phyloP scores from a whole-genome alignment of 805 yeast species.

The Kurtzmaniella cleridarum region DNA sequence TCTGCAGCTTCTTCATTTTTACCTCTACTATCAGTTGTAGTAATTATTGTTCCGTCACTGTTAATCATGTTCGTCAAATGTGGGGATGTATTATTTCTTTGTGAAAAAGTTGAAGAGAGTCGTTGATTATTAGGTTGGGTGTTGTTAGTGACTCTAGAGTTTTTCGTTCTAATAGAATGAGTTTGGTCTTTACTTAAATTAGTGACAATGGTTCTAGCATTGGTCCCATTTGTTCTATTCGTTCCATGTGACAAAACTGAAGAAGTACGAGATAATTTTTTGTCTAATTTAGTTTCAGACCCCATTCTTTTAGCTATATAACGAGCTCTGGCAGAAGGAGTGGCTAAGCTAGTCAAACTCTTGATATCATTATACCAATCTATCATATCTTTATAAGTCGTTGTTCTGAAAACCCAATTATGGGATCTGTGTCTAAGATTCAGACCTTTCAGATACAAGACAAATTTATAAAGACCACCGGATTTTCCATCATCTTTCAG shows the following conservation, averaged over 20 bases:
- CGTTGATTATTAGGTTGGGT: slow-evolving; percentile 13
- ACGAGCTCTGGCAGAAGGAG: slow-evolving; percentile 54
- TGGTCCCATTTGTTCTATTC: slow-evolving; percentile 8
- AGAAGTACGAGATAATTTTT: slow-evolving; percentile 13
- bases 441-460: slow-evolving; percentile 64
- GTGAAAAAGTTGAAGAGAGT: slow-evolving; percentile 35
- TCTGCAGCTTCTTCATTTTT: no score
- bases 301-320: slow-evolving; percentile 22
- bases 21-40: slow-evolving; percentile 30
- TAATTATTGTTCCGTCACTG: slow-evolving; percentile 40
- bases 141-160: not conserved
- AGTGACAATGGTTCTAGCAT: slow-evolving; percentile 11
- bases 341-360: slow-evolving; percentile 55
- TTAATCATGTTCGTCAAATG: slow-evolving; percentile 36
- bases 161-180: slow-evolving; percentile 1
- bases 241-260: slow-evolving; percentile 9
- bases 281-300: slow-evolving; percentile 1
- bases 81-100: slow-evolving; percentile 28
- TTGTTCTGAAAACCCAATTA: slow-evolving; percentile 94
- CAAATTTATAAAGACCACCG: slow-evolving; percentile 65
- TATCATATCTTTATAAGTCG: slow-evolving; percentile 71
- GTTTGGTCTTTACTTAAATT: slow-evolving; percentile 7
- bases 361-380: slow-evolving; percentile 81
- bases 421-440: slow-evolving; percentile 73
- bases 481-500: slow-evolving; percentile 61